Evolutionary conservation across 306 rosid species (phyloP).

Genomic region (Ammopiptanthus mongolicus): DNA sequence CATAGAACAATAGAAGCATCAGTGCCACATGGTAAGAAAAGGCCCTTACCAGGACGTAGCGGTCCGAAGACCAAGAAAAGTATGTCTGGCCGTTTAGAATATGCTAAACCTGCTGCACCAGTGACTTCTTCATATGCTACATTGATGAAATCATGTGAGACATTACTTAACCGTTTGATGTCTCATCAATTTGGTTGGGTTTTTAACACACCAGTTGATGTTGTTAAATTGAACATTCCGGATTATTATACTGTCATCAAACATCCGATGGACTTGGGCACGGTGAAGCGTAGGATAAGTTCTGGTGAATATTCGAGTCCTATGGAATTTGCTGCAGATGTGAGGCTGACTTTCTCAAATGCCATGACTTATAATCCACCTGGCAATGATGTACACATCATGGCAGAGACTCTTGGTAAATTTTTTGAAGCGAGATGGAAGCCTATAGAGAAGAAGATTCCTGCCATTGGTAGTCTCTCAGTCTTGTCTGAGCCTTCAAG

Average conservation of each 20-base stretch:
- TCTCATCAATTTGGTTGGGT: slow-evolving; percentile 62
- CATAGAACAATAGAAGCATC: slow-evolving; percentile 30
- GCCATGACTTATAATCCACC: slow-evolving; percentile 90
- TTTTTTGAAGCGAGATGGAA: slow-evolving; percentile 78
- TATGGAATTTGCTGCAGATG: slow-evolving; percentile 72
- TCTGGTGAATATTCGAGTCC: slow-evolving; percentile 59
- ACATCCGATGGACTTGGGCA: slow-evolving; percentile 96
- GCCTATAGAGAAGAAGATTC: slow-evolving; percentile 65
- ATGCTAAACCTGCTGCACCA: slow-evolving; percentile 36
- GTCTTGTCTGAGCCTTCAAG: slow-evolving; percentile 55
- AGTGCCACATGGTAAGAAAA: slow-evolving; percentile 52
- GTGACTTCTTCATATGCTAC: slow-evolving; percentile 38
- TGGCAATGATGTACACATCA: slow-evolving; percentile 61
- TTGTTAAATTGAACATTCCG: slow-evolving; percentile 77
- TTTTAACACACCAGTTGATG: slow-evolving; percentile 71
- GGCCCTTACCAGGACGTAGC: slow-evolving; percentile 50
- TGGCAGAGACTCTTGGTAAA: slow-evolving; percentile 60
- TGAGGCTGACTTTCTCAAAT: slow-evolving; percentile 76
- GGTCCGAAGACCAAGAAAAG: slow-evolving; percentile 50
- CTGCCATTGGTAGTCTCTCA: slow-evolving; percentile 23
- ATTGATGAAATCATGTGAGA: slow-evolving; percentile 62
- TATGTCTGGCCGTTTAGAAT: slow-evolving; percentile 39
- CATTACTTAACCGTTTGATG: slow-evolving; percentile 50
- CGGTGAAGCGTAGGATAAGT: slow-evolving; percentile 59
- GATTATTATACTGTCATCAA: slow-evolving; percentile 82